Percentiles rank a stretch among this genome's conserved stretches.
phyloP scores from a whole-genome alignment of 768 basidiomycete genomes.

The Phylloporus sp. region DNA sequence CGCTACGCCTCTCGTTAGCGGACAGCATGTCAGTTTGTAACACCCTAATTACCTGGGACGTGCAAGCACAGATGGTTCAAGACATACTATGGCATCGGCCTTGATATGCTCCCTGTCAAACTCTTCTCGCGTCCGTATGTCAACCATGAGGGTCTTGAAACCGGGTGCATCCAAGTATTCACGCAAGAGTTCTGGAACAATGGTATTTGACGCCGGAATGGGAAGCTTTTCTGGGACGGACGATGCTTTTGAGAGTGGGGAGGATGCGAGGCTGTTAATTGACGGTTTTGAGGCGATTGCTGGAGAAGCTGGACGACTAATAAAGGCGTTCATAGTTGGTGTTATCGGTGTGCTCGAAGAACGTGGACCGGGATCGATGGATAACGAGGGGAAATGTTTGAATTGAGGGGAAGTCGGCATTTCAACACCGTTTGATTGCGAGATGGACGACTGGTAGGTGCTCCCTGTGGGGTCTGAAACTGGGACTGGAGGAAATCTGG shows the following conservation, averaged over 20 bases:
- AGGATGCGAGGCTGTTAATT: constrained; percentile 32
- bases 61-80: constrained; percentile 75
- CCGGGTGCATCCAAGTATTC: constrained; percentile 48
- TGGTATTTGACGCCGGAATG: constrained; percentile 58
- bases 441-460: constrained; percentile 14
- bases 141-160: constrained; percentile 69
- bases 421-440: constrained; percentile 29
- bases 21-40: not conserved
- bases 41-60: constrained; percentile 54
- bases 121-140: constrained; percentile 74
- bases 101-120: constrained; percentile 73
- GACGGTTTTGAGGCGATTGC: constrained; percentile 41
- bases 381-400: constrained; percentile 38
- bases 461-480: constrained; percentile 37
- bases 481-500: constrained; percentile 48
- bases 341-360: constrained; percentile 71
- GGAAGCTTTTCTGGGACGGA: constrained; percentile 33
- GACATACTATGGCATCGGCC: constrained; percentile 65
- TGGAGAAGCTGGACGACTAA: constrained; percentile 63
- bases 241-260: constrained; percentile 29
- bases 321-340: constrained; percentile 48
- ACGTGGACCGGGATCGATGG: constrained; percentile 46
- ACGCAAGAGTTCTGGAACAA: constrained; percentile 54
- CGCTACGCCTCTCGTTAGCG: constrained; percentile 37
- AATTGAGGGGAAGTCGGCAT: constrained; percentile 29